Percentiles rank a stretch among this genome's conserved stretches.
Evolutionary conservation across 2,329 filamentous ascomycete genomes (phyloP).

Genomic region (Westerdykella aurantiaca): DNA sequence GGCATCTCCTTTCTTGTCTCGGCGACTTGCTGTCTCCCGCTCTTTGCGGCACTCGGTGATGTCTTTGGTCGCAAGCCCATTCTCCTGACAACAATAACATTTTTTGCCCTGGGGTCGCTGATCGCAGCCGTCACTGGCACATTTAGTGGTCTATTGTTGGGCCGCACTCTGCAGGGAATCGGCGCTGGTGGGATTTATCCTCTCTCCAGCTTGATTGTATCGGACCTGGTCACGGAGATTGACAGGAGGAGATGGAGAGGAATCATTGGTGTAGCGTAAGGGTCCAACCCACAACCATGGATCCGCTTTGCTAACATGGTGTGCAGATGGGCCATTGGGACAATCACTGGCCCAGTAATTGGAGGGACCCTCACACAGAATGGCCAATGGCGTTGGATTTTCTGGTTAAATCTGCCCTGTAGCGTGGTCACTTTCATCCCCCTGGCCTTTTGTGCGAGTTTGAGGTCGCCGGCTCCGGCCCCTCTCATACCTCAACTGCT

Average conservation of each 20-base stretch:
- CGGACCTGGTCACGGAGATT: slow-evolving; percentile 35
- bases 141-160: slow-evolving; percentile 38
- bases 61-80: slow-evolving; percentile 46
- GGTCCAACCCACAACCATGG: neutral
- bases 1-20: slow-evolving; percentile 46
- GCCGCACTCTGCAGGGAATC: slow-evolving; percentile 43
- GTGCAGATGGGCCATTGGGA: slow-evolving; percentile 27
- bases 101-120: slow-evolving; percentile 43
- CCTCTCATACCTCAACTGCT: slow-evolving; percentile 42
- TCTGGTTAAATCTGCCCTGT: slow-evolving; percentile 38
- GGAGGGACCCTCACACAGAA: slow-evolving; percentile 23
- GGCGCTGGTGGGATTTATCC: slow-evolving; percentile 44
- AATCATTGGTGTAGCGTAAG: slow-evolving; percentile 19
- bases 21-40: slow-evolving; percentile 40
- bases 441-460: slow-evolving; percentile 42
- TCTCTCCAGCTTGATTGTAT: slow-evolving; percentile 40
- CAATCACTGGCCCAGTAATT: slow-evolving; percentile 30
- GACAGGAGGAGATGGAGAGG: slow-evolving; percentile 17
- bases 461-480: slow-evolving; percentile 20
- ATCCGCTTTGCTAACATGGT: neutral
- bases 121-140: slow-evolving; percentile 37
- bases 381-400: slow-evolving; percentile 32
- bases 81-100: slow-evolving; percentile 39
- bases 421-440: slow-evolving; percentile 25
- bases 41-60: slow-evolving; percentile 41